phyloP scores from a whole-genome alignment of 331 rosid genomes.

The Cydonia oblonga region DNA sequence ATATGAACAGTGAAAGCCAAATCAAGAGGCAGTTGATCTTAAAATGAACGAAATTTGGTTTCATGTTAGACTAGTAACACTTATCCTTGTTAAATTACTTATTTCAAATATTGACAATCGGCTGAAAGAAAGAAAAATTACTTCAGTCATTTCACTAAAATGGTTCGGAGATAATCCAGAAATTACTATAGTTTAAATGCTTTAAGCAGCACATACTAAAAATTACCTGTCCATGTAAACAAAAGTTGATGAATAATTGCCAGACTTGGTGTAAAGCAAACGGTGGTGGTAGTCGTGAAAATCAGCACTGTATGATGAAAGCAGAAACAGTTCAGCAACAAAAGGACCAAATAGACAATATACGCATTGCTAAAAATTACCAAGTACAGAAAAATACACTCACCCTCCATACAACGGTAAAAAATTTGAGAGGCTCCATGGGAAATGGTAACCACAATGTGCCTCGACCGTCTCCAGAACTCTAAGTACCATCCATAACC shows the following conservation, averaged over 20 bases:
- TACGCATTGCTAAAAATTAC: neutral
- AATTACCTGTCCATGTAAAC: constrained; percentile 82
- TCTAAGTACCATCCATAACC: constrained; percentile 87
- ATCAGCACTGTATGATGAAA: constrained; percentile 53
- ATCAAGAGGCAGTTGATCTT: neutral
- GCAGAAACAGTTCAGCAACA: constrained; percentile 2
- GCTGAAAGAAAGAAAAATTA: neutral
- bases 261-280: constrained; percentile 75
- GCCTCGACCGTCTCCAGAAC: constrained; percentile 91
- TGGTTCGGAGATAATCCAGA: neutral
- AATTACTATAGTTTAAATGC: neutral
- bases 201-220: constrained; percentile 5
- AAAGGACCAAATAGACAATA: neutral
- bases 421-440: constrained; percentile 86
- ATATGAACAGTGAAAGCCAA: neutral
- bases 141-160: too few species aligned
- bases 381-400: constrained; percentile 10
- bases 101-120: neutral
- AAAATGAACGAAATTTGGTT: neutral
- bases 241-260: constrained; percentile 89
- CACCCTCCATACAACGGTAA: constrained; percentile 85
- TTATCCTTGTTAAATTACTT: neutral
- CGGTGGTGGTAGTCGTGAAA: constrained; percentile 96
- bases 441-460: constrained; percentile 86
- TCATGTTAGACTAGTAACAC: neutral